Evolutionary conservation across 2,329 filamentous ascomycete species (phyloP), one percentile per base, ranked within the genome.

Genomic region (Colletotrichum sp.): DNA sequence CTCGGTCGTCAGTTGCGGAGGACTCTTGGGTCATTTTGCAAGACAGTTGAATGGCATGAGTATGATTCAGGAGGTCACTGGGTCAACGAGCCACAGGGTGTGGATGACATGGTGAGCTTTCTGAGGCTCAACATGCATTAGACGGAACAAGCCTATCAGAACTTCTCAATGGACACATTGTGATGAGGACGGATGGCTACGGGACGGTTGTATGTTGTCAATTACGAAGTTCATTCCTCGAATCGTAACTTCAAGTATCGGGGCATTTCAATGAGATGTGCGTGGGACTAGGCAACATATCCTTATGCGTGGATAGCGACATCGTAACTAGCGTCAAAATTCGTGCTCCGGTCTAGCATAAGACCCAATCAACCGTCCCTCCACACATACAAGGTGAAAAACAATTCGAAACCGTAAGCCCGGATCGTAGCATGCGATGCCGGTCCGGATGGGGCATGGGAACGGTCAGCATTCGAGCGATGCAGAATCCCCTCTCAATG

Each of bases 21-120:
- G 32, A 71, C 39, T 15, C 71, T 85, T 12, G 21, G 6, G 3
- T 39, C 16, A 7, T 60, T 62, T 2, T 57, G 52, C 18, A 34
- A 57, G 8, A 26, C 69, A n/a, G 44, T 83, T 1, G 71, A 81
- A 44, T 83, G 79, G 80, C 78, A 77, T 3, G 82, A 83, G 39
- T 84, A 84, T 57, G 49, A 79, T 34, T 77, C 81, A 65, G 81
- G 72, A 68, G 80, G 80, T 1, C 80, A 83, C 64, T 82, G 79
- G 80, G 39, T 81, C 68, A 80, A 81, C 63, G 81, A 82, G 57
- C 80, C 81, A 5, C 52, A 79, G n/a, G 80, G 81, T 1, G 71
- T 81, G 9, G 78, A 82, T 52, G 79, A 81, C 16, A 63, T 81
- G 13, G 76, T 75, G 26, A 26, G 34, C 9, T 69, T 60, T 59